Conservation (phyloP, 768 basidiomycete species). For the Nevesoporus exiguus region DNA sequence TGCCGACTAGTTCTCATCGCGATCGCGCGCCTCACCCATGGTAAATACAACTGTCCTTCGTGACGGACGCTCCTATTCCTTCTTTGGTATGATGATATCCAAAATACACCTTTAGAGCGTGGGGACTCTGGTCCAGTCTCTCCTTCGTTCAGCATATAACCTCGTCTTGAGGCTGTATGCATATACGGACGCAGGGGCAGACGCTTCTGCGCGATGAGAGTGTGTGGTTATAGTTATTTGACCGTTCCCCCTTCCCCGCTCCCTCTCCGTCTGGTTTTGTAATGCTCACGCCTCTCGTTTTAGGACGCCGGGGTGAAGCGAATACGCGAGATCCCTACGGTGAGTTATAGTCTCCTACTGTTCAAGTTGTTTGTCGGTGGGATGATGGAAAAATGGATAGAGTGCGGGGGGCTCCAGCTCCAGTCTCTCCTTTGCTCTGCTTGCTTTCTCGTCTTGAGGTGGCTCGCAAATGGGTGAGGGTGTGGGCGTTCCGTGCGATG, state of each 20-base stretch:
- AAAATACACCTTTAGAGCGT: constrained; percentile 28
- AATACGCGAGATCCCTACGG: not conserved
- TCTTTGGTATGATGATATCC: constrained; percentile 29
- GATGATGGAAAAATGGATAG: constrained; percentile 25
- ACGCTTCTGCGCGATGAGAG: constrained; percentile 34
- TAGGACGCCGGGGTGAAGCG: not conserved
- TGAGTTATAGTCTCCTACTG: not conserved
- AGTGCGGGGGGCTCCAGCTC: constrained; percentile 24
- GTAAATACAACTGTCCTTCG: too few species aligned
- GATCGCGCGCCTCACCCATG: too few species aligned
- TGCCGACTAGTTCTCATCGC: too few species aligned
- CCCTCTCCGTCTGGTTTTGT: not conserved
- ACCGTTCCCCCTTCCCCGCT: constrained; percentile 5
- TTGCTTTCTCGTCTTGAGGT: constrained; percentile 26
- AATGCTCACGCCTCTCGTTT: constrained; percentile 9
- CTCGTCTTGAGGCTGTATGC: constrained; percentile 35
- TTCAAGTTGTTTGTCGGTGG: constrained; percentile 15
- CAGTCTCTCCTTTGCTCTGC: constrained; percentile 26
- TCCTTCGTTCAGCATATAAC: constrained; percentile 32
- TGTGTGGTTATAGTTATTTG: constrained; percentile 38
- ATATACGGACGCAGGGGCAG: constrained; percentile 34
- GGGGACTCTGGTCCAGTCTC: constrained; percentile 35
- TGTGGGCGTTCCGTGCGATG: constrained; percentile 25
- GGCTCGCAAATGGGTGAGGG: constrained; percentile 22
- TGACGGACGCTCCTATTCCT: too few species aligned